Evolutionary conservation across 495 filamentous ascomycete genomes (phyloP).

Genomic region (Daldinia bambusicola): DNA sequence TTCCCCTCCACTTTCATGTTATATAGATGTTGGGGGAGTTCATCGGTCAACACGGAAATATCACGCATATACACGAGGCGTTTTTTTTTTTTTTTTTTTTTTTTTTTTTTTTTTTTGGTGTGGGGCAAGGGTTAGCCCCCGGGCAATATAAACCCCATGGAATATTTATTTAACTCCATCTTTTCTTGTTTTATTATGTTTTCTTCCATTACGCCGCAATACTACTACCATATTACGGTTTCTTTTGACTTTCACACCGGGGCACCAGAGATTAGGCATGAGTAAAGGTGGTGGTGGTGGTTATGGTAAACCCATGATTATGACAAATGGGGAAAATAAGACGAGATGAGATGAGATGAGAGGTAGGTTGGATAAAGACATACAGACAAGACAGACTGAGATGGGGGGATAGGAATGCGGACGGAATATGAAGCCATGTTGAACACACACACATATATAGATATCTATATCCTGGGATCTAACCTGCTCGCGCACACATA

Average conservation of each 20-base stretch:
- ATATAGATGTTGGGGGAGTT: constrained; percentile 13
- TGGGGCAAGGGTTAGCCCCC: no score
- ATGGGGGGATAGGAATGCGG: background rate
- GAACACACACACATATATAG: background rate
- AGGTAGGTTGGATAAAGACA: background rate
- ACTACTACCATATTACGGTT: background rate
- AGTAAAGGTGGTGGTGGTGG: background rate
- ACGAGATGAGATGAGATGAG: background rate
- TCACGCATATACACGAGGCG: constrained; percentile 14
- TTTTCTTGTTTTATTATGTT: background rate
- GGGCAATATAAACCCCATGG: no score
- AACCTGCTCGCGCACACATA: constrained; percentile 32
- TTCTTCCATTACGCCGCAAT: background rate
- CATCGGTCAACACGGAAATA: constrained; percentile 22
- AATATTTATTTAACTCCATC: background rate
- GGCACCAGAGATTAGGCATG: background rate
- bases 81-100: background rate
- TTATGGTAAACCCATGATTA: background rate
- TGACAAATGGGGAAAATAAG: background rate
- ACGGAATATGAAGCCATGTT: constrained; percentile 21
- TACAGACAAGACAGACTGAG: background rate
- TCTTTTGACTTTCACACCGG: background rate
- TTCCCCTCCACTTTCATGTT: background rate
- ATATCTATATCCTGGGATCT: constrained; percentile 12
- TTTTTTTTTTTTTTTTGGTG: background rate